A percentile compares a stretch with the other conserved stretches of the same genome.
Evolutionary conservation across 2,329 filamentous ascomycete genomes (phyloP).

Genomic region (Aspergillus costaricaensis): DNA sequence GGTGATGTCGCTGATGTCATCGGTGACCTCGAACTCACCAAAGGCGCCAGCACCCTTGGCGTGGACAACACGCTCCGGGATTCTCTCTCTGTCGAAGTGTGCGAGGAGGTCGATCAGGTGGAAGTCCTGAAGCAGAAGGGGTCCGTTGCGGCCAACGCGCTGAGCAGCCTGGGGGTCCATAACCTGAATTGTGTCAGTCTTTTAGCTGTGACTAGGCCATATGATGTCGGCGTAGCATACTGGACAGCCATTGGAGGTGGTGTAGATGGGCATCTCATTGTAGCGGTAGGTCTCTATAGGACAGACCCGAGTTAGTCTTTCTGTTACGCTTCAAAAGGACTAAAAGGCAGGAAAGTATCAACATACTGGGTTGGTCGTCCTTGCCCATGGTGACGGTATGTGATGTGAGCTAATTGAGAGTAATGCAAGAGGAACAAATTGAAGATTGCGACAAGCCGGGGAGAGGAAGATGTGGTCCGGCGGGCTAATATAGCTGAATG

Average conservation of each 20-base stretch:
- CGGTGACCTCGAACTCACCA: constrained; percentile 48
- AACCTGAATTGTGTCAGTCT: constrained; percentile 35
- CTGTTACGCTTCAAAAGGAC: not conserved
- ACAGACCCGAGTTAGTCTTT: not conserved
- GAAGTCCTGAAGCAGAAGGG: constrained; percentile 65
- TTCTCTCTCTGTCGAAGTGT: constrained; percentile 45
- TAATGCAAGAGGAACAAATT: not conserved
- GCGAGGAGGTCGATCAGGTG: constrained; percentile 64
- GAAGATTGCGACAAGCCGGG: constrained; percentile 6
- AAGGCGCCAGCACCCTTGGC: constrained; percentile 47
- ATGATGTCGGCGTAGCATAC: constrained; percentile 21
- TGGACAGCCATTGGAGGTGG: constrained; percentile 61
- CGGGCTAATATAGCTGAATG: not conserved
- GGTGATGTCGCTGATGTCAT: constrained; percentile 54
- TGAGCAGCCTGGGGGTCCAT: constrained; percentile 56
- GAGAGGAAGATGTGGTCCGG: not conserved
- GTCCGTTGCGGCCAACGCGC: constrained; percentile 59
- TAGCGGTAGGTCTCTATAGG: constrained; percentile 50
- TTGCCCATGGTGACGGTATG: constrained; percentile 36
- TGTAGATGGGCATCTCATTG: constrained; percentile 61
- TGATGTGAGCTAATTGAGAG: not conserved
- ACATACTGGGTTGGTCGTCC: constrained; percentile 38
- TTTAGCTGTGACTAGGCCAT: not conserved
- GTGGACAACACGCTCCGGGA: constrained; percentile 47
- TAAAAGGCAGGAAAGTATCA: not conserved